Percentiles rank a stretch among this genome's conserved stretches.
Evolutionary conservation across 164 flowering plant genomes (phyloP).

Genomic region (Akebia trifoliata): DNA sequence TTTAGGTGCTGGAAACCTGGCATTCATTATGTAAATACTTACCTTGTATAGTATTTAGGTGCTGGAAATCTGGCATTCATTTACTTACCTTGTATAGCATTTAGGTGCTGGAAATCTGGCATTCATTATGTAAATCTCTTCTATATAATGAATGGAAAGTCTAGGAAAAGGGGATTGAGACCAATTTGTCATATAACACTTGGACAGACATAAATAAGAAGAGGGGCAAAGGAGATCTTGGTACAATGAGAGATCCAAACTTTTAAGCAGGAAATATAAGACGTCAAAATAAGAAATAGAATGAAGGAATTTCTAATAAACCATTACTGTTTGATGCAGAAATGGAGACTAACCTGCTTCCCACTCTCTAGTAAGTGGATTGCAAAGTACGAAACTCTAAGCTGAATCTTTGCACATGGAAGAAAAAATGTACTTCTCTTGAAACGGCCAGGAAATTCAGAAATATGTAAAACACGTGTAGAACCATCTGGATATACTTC

Average conservation of each 20-base stretch:
- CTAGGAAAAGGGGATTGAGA: background rate
- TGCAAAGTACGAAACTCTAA: conserved; percentile 51
- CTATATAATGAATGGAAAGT: too few relatives aligned
- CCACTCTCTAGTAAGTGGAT: conserved; percentile 57
- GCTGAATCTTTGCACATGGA: conserved; percentile 45
- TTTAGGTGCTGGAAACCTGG: too few relatives aligned
- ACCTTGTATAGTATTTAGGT: too few relatives aligned
- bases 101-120: too few relatives aligned
- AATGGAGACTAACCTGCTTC: conserved; percentile 43
- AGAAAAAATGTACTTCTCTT: conserved; percentile 27
- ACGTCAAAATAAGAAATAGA: background rate
- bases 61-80: too few relatives aligned
- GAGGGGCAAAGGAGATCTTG: background rate
- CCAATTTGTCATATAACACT: background rate
- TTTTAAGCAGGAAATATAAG: background rate
- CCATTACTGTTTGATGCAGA: background rate
- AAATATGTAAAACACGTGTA: conserved; percentile 71
- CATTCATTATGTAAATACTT: too few relatives aligned
- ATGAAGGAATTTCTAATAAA: background rate
- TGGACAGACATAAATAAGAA: background rate
- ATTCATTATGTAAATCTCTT: too few relatives aligned
- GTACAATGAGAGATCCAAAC: conserved; percentile 5
- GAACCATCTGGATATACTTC: conserved; percentile 87
- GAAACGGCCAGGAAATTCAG: conserved; percentile 41
- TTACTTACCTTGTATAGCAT: too few relatives aligned